These are phyloP conservation scores for Hordeum vulgare DNA, from an alignment of 176 grass and related monocot genomes.

Conservation along the genomic window DNA sequence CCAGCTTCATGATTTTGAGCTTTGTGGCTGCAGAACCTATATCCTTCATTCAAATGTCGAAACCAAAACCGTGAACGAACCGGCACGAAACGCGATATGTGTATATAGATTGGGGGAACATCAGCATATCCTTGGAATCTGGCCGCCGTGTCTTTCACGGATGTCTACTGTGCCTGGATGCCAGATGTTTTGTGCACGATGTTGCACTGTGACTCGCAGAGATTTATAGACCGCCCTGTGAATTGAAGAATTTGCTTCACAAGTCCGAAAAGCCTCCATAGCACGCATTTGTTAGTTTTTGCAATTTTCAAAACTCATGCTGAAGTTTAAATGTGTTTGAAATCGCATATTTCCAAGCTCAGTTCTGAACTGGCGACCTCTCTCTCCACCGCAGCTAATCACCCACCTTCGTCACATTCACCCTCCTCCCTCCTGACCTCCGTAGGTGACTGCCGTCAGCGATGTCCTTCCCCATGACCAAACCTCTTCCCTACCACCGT, in stretches of 20 bases:
- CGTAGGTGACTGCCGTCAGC: too few species aligned
- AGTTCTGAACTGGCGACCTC: too few species aligned
- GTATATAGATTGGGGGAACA: background rate
- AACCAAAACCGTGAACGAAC: background rate
- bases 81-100: background rate
- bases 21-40: slow-evolving; percentile 39
- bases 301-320: too few species aligned
- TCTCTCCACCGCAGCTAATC: too few species aligned
- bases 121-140: background rate
- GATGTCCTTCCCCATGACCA: too few species aligned
- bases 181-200: background rate
- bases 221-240: background rate
- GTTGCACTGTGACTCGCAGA: background rate
- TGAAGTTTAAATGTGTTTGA: too few species aligned
- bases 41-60: background rate
- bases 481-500: too few species aligned
- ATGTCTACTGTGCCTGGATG: background rate
- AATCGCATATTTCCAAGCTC: too few species aligned
- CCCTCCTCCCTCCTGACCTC: too few species aligned
- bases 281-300: background rate
- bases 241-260: background rate
- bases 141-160: background rate
- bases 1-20: slow-evolving; percentile 59
- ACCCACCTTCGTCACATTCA: too few species aligned
- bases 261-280: background rate